Evolutionary conservation across 2,329 filamentous ascomycete genomes (phyloP).

Genomic region (Exophiala sideris): DNA sequence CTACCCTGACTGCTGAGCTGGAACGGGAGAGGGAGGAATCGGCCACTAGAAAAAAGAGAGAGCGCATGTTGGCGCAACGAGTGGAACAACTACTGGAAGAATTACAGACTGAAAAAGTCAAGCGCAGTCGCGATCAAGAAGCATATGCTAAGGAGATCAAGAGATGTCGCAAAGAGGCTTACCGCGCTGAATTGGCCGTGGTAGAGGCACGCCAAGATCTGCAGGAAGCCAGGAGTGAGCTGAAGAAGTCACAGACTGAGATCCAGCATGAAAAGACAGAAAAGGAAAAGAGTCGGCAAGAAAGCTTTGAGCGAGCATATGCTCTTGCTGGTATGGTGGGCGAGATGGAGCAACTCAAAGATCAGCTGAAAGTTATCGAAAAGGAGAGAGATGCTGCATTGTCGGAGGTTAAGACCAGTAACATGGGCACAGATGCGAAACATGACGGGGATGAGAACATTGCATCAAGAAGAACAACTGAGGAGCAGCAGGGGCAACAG

Average conservation of each 20-base stretch:
- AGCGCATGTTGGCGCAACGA: conserved; percentile 44
- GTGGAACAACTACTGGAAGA: conserved; percentile 51
- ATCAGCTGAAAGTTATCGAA: conserved; percentile 39
- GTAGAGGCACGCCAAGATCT: conserved; percentile 55
- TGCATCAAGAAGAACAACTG: background rate
- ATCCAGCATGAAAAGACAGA: conserved; percentile 48
- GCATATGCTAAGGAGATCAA: conserved; percentile 58
- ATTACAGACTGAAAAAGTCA: conserved; percentile 49
- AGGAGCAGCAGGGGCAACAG: background rate
- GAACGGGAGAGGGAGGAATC: conserved; percentile 42
- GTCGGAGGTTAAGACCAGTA: conserved; percentile 11
- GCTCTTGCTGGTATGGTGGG: conserved; percentile 44
- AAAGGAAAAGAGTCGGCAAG: conserved; percentile 45
- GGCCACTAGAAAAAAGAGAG: conserved; percentile 41
- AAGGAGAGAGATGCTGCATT: conserved; percentile 33
- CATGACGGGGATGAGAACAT: conserved; percentile 2
- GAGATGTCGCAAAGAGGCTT: conserved; percentile 55
- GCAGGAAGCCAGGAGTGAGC: conserved; percentile 41
- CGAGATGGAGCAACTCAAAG: conserved; percentile 44
- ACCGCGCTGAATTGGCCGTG: conserved; percentile 53
- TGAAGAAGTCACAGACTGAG: conserved; percentile 52
- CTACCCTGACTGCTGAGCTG: conserved; percentile 34
- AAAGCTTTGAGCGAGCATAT: conserved; percentile 48
- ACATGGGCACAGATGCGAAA: conserved; percentile 1
- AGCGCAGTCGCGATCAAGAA: conserved; percentile 45